Evolutionary conservation across 257 asterid species (phyloP).

Genomic region (Gentiana straminea): DNA sequence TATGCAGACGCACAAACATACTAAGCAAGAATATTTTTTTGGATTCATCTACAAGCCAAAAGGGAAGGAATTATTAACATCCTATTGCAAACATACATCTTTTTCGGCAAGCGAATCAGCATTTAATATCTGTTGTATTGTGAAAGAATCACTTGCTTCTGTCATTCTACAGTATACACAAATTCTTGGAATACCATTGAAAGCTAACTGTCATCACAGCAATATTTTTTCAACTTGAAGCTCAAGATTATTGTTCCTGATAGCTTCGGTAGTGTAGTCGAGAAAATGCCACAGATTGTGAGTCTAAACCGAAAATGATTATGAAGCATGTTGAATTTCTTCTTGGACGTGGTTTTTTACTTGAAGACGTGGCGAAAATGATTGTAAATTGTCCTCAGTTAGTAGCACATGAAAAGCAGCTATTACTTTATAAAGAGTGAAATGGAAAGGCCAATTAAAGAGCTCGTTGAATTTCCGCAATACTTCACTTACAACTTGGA

Average conservation of each 20-base stretch:
- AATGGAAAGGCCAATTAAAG: constrained; percentile 54
- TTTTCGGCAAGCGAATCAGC: too few relatives aligned
- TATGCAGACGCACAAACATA: too few relatives aligned
- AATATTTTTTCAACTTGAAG: constrained; percentile 74
- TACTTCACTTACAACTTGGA: constrained; percentile 87
- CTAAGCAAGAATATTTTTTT: too few relatives aligned
- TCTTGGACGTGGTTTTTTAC: constrained; percentile 49
- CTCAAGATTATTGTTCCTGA: constrained; percentile 84
- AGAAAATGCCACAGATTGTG: constrained; percentile 82
- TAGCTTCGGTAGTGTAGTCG: constrained; percentile 62
- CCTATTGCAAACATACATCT: too few relatives aligned
- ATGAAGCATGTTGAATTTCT: constrained; percentile 75
- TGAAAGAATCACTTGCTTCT: constrained; percentile 48
- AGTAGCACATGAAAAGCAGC: constrained; percentile 68
- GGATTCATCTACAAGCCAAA: too few relatives aligned
- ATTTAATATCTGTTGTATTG: too few relatives aligned
- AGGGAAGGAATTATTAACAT: too few relatives aligned
- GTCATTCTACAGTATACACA: constrained; percentile 82
- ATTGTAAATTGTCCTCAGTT: constrained; percentile 80
- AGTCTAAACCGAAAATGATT: constrained; percentile 74
- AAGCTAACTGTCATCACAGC: constrained; percentile 87
- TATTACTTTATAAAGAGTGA: constrained; percentile 84
- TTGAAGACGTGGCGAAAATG: constrained; percentile 63
- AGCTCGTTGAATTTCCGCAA: constrained; percentile 80
- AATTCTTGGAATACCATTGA: constrained; percentile 79